Base-by-base conservation (phyloP, 768 basidiomycete species). In the Gelatoporia subvermispora region DNA sequence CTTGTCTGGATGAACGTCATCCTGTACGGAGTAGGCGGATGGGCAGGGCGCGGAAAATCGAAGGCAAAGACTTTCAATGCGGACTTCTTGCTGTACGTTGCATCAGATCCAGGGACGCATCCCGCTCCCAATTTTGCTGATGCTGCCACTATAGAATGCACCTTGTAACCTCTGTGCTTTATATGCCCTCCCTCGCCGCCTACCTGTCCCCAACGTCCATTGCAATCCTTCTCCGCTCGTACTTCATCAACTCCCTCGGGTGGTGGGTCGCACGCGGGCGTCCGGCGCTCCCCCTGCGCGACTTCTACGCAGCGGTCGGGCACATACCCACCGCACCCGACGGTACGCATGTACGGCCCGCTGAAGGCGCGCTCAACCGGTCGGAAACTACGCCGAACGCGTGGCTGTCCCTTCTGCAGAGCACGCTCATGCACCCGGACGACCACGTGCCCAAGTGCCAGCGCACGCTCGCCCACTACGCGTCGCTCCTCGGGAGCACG, bases 111-210 rank as follows among this genome's bases (percentile, higher is more conserved):
- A n/a, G n/a, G n/a, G n/a, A n/a, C n/a, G n/a, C n/a, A n/a, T n/a
- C n/a, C n/a, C n/a, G n/a, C n/a, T n/a, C n/a, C n/a, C n/a, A n/a
- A n/a, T n/a, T n/a, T n/a, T n/a, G n/a, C n/a, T n/a, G n/a, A n/a
- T n/a, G n/a, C n/a, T n/a, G n/a, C n/a, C n/a, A n/a, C 25, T 35
- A 87, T 35, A 86, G 84, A 13, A 78, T 83, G 67, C 86, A 81
- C 53, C 65, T 82, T 1, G 74, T 86, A 35, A 89, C 85, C 0
- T 84, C 84, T 3, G 71, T 78, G 3, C 57, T 84, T 18, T 84
- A 86, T 69, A 58, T 85, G 22, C 70, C 79, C 0, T 75, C 82
- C 1, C 48, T 81, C 37, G 55, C 74, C 28, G 55, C 59, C 8
- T 43, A 49, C 8, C 60, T 61, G 51, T 61, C 69, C 4, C 71